Evolutionary conservation across 371 early-diverging fungal species (phyloP).

Genomic region (Mucor ambiguus): DNA sequence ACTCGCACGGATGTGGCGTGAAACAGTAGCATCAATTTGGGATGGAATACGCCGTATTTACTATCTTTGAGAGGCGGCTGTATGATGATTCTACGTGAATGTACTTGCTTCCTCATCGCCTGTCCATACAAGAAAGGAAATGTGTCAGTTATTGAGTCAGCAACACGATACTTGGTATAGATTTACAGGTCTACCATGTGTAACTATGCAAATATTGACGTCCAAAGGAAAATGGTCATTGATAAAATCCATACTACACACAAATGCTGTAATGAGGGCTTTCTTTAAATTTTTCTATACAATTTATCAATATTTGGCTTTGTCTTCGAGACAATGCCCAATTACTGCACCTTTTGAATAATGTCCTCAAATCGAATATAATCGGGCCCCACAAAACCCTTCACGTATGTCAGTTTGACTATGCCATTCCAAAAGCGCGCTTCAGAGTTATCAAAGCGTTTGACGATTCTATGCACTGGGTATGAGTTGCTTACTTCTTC

Average conservation of each 20-base stretch:
- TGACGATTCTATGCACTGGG: not conserved
- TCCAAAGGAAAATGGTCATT: slow-evolving; percentile 38
- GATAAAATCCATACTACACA: slow-evolving; percentile 45
- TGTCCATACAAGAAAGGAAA: slow-evolving; percentile 3
- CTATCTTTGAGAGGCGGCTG: slow-evolving; percentile 41
- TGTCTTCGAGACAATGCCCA: not conserved
- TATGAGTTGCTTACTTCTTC: not conserved
- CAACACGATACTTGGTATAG: not conserved
- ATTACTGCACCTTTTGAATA: slow-evolving; percentile 31
- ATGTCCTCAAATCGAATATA: slow-evolving; percentile 43
- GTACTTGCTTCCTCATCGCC: slow-evolving; percentile 31
- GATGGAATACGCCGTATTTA: slow-evolving; percentile 45
- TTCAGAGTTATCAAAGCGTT: slow-evolving; percentile 10
- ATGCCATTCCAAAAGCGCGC: slow-evolving; percentile 38
- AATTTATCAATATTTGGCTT: not conserved
- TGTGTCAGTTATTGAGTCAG: not conserved
- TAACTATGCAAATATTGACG: slow-evolving; percentile 41
- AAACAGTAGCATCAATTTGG: slow-evolving; percentile 49
- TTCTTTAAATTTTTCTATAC: slow-evolving; percentile 33
- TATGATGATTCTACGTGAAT: slow-evolving; percentile 31
- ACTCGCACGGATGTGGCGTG: slow-evolving; percentile 39
- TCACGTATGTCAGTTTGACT: slow-evolving; percentile 44
- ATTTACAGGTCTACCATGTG: slow-evolving; percentile 48
- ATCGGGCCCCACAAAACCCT: slow-evolving; percentile 36
- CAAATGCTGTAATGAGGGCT: slow-evolving; percentile 45